These are phyloP conservation scores for Chaetothyriales sp. DNA, from an alignment of 2,329 filamentous ascomycete species.

Conservation along the genomic window DNA sequence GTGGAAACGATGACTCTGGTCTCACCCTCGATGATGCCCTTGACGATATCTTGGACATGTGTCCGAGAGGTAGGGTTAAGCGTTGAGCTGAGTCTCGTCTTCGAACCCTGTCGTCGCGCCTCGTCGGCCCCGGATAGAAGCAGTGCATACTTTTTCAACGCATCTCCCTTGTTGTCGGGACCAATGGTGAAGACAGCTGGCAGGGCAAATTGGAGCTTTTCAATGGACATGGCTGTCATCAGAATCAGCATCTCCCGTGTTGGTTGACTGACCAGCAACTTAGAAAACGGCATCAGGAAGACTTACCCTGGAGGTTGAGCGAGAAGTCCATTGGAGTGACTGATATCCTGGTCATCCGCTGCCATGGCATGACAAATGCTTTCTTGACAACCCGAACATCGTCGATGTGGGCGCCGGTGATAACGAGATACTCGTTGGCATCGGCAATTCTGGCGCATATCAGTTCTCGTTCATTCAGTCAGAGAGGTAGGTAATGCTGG, in stretches of 20 bases:
- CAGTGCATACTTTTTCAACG: conserved; percentile 69
- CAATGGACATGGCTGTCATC: conserved; percentile 58
- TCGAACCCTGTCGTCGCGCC: conserved; percentile 20
- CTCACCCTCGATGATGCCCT: conserved; percentile 80
- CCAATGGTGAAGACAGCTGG: conserved; percentile 79
- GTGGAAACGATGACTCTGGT: conserved; percentile 66
- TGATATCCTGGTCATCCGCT: conserved; percentile 36
- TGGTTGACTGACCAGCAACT: not conserved
- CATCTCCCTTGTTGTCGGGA: conserved; percentile 53
- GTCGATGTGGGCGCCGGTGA: conserved; percentile 63
- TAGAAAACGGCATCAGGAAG: not conserved
- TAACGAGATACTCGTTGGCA: conserved; percentile 71
- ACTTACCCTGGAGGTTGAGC: conserved; percentile 49
- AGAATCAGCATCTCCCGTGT: not conserved
- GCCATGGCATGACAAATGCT: conserved; percentile 55
- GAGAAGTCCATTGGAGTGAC: conserved; percentile 53
- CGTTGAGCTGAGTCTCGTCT: conserved; percentile 13
- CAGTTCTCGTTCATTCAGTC: conserved; percentile 20
- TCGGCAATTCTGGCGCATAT: conserved; percentile 51
- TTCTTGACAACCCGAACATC: conserved; percentile 67
- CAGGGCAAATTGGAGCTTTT: conserved; percentile 69
- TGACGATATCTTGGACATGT: conserved; percentile 72
- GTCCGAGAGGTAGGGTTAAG: conserved; percentile 34
- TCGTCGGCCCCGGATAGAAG: conserved; percentile 52
- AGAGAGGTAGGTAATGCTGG: no score